Evolutionary conservation across 2,329 filamentous ascomycete species (phyloP), one percentile per base, ranked within the genome.

Genomic region (Microsporum ferrugineum): DNA sequence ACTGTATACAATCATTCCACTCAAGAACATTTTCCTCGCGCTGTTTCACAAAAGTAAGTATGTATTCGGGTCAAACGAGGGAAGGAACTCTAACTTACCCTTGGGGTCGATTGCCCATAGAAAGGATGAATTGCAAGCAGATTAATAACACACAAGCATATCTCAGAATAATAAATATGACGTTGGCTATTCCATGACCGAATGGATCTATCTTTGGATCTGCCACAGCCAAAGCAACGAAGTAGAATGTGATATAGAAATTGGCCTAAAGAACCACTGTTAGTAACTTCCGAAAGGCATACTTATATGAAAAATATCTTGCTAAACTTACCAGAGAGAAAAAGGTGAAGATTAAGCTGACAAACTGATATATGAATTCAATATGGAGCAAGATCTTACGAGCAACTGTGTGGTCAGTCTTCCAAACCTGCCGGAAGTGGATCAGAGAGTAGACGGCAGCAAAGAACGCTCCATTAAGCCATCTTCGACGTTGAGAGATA

Each of bases 231-330:
- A 94, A 94, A 27, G 91, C 91, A 66, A 99, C 87, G 78, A 99
- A 99, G 82, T 91, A 99, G 77, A 99, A 99, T 62, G 91, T 95
- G 59, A 99, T 85, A 74, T 97, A 99, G 80, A 97, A 99, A 79
- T 99, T 99, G 74, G 92, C 91, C 77, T 79, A 55, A 2, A 31
- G 55, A 57, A 39, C 14, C 12, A 56, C 2, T 33, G 60, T 23
- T 23, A 23, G 17, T 23, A 23, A 23, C 17, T 23, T 23, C 17
- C 17, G 17, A 23, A 23, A 23, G 17, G 17, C 17, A 23, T 23
- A 1, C 34, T 17, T 39, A 6, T 51, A 33, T 10, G 10, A 5
- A 0, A 51, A 51, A 17, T 23, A 23, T 6, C 14, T 31, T 60
- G 55, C 8, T 31, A 5, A 0, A 70, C 74, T 64, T 69, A 77